Conservation (phyloP, 352 stramenopile species). For the Globisporangium yorkense region DNA sequence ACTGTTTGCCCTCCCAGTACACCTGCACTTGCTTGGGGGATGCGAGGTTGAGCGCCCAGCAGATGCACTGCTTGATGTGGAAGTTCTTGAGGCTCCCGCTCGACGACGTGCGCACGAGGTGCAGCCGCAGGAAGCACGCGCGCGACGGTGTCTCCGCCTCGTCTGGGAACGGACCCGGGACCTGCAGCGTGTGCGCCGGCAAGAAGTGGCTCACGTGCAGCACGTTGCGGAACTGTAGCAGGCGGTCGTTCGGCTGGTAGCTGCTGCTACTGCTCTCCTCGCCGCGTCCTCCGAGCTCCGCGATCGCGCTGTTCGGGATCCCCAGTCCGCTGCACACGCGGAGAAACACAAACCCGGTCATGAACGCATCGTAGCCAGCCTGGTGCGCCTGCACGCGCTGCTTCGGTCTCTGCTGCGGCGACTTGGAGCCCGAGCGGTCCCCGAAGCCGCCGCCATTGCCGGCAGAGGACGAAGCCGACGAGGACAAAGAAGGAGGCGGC, state of each 20-base stretch:
- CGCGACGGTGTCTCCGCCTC: conserved; percentile 40
- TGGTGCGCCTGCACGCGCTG: conserved; percentile 49
- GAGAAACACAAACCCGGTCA: conserved; percentile 74
- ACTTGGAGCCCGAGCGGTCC: background rate
- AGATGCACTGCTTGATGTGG: conserved; percentile 73
- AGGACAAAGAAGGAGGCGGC: background rate
- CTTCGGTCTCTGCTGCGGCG: conserved; percentile 10
- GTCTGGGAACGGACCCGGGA: conserved; percentile 41
- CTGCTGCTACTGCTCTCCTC: no score
- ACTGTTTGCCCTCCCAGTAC: conserved; percentile 44
- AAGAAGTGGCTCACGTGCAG: conserved; percentile 63
- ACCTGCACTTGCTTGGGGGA: conserved; percentile 35
- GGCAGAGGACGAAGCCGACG: background rate
- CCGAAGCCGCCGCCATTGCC: no score
- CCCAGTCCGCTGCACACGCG: conserved; percentile 54
- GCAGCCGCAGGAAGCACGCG: conserved; percentile 42
- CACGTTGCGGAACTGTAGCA: conserved; percentile 38
- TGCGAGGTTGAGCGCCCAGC: conserved; percentile 38
- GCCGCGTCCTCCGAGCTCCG: conserved; percentile 15
- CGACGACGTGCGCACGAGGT: conserved; percentile 43
- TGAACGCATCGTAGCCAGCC: conserved; percentile 74
- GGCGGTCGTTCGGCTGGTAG: conserved; percentile 1
- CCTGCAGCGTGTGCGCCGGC: conserved; percentile 33
- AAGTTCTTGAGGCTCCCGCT: conserved; percentile 46
- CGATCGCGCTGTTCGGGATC: conserved; percentile 47